Conservation (phyloP, 768 basidiomycete genomes). For the Kwoniella sp. region DNA sequence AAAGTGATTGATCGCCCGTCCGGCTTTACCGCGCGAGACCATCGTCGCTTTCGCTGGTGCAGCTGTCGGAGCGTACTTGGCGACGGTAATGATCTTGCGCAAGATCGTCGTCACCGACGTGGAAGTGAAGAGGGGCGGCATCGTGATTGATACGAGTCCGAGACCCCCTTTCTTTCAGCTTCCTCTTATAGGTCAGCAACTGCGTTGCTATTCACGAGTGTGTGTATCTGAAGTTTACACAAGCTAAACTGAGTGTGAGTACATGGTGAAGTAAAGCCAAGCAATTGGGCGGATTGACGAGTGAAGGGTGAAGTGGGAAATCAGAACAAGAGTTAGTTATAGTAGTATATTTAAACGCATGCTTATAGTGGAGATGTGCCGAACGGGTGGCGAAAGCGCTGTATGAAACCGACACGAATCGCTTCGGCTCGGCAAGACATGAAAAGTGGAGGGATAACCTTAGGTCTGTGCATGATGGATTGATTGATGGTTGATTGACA, state of each 20-base stretch:
- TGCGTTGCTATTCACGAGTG: no score
- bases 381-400: not conserved
- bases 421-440: not conserved
- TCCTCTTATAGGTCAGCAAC: not conserved
- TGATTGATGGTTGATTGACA: not conserved
- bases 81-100: constrained; percentile 30
- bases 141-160: constrained; percentile 13
- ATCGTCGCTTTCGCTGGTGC: not conserved
- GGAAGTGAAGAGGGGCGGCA: constrained; percentile 43
- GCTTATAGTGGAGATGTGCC: not conserved
- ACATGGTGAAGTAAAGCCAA: not conserved
- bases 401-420: not conserved
- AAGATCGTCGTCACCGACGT: constrained; percentile 32
- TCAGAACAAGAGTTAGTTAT: not conserved
- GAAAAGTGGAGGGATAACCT: not conserved
- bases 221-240: no score
- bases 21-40: not conserved
- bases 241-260: not conserved
- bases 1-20: constrained; percentile 14
- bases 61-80: constrained; percentile 31
- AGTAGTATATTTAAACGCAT: no score
- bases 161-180: not conserved
- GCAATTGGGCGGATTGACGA: not conserved
- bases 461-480: not conserved
- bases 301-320: not conserved